Evolutionary conservation across 2,329 filamentous ascomycete genomes (phyloP).

Genomic region (Biscogniauxia sp.): DNA sequence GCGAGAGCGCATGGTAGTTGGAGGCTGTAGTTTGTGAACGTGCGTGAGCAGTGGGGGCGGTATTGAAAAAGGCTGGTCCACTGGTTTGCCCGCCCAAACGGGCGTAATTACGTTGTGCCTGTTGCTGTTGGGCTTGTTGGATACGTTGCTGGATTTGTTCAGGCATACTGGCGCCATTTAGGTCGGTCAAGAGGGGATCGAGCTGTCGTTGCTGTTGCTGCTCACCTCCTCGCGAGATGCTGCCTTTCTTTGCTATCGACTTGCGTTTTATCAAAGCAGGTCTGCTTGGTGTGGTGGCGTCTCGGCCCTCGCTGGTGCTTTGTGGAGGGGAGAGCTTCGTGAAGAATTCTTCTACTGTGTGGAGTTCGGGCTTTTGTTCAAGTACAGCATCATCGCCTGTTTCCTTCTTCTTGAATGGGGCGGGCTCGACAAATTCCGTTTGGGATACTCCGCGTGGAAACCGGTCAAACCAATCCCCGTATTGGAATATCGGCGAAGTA

Average conservation of each 20-base stretch:
- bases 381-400: conserved; percentile 83
- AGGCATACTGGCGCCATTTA: conserved; percentile 26
- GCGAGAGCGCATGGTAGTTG: conserved; percentile 48
- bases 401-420: conserved; percentile 65
- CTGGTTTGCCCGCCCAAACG: conserved; percentile 41
- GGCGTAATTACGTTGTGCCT: conserved; percentile 43
- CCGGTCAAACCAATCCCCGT: conserved; percentile 95
- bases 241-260: conserved; percentile 38
- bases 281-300: conserved; percentile 34
- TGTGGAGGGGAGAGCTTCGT: conserved; percentile 70
- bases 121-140: conserved; percentile 36
- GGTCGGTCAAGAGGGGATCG: conserved; percentile 40
- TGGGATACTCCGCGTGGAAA: conserved; percentile 91
- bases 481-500: conserved; percentile 76
- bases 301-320: conserved; percentile 41
- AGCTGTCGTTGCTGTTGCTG: conserved; percentile 36
- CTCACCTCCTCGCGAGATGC: conserved; percentile 34
- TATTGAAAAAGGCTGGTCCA: conserved; percentile 40
- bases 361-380: conserved; percentile 84
- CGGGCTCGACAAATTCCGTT: conserved; percentile 77
- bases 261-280: conserved; percentile 36
- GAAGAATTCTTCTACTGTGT: conserved; percentile 93
- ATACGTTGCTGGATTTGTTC: conserved; percentile 37
- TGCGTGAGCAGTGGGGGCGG: conserved; percentile 39
- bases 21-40: conserved; percentile 36